A percentile compares a stretch with the other conserved stretches of the same genome.
These are phyloP conservation scores for Aquilaria malaccensis DNA, from an alignment of 345 rosid genomes.

Conservation along the genomic window DNA sequence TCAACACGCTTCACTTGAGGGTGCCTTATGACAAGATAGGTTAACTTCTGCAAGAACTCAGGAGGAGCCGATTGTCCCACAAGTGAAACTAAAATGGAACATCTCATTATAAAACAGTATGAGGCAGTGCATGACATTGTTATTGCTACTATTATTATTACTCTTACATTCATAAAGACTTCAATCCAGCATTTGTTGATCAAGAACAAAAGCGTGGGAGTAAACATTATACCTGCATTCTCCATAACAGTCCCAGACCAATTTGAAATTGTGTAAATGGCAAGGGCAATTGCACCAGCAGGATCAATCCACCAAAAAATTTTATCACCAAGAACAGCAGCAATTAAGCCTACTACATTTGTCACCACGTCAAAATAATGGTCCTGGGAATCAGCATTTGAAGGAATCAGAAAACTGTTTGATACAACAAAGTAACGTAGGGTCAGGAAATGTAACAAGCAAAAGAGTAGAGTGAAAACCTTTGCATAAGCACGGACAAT, in stretches of 20 bases:
- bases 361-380: slow-evolving; percentile 81
- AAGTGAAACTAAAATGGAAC: slow-evolving; percentile 31
- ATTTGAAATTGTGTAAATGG: slow-evolving; percentile 64
- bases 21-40: slow-evolving; percentile 46
- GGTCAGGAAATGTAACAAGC: not conserved
- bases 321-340: slow-evolving; percentile 69
- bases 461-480: slow-evolving; percentile 23
- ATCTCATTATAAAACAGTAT: not conserved
- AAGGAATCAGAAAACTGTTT: not conserved
- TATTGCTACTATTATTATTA: too few relatives aligned
- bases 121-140: too few relatives aligned
- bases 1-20: slow-evolving; percentile 48
- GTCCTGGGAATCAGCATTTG: slow-evolving; percentile 35
- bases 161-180: too few relatives aligned
- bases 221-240: slow-evolving; percentile 49
- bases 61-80: slow-evolving; percentile 62
- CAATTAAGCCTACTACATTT: slow-evolving; percentile 61
- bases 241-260: slow-evolving; percentile 86
- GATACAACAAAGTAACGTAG: not conserved
- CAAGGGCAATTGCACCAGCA: slow-evolving; percentile 62
- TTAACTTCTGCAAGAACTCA: slow-evolving; percentile 45
- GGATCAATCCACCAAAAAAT: slow-evolving; percentile 86
- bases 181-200: too few relatives aligned
- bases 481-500: slow-evolving; percentile 88
- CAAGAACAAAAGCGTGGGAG: too few relatives aligned